Percentiles rank a stretch among this genome's conserved stretches.
These are phyloP conservation scores for Myxozyma udenii DNA, from an alignment of 805 yeast species.

Conservation along the genomic window DNA sequence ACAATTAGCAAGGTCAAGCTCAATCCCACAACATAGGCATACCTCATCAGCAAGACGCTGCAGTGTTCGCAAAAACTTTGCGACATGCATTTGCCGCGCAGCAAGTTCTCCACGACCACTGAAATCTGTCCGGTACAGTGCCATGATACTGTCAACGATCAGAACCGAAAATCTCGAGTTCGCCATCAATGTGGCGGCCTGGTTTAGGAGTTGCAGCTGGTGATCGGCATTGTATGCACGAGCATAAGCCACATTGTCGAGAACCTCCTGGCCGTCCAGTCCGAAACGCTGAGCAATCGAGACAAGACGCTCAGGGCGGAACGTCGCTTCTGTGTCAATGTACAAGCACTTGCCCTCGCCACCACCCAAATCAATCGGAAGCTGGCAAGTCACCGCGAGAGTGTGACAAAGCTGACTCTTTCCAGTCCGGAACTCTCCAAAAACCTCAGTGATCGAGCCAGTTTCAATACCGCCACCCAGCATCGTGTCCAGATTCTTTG, in stretches of 20 bases:
- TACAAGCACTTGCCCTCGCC: constrained; percentile 97
- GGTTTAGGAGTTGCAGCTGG: constrained; percentile 77
- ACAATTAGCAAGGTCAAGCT: neutral
- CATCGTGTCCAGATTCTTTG: constrained; percentile 86
- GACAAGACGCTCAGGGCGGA: constrained; percentile 84
- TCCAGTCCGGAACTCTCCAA: constrained; percentile 97
- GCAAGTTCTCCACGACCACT: constrained; percentile 94
- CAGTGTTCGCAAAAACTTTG: constrained; percentile 83
- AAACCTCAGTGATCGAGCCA: constrained; percentile 92
- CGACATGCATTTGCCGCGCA: constrained; percentile 92
- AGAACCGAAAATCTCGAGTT: constrained; percentile 77
- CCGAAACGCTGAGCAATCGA: constrained; percentile 91
- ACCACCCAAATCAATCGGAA: constrained; percentile 95
- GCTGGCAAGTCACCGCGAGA: constrained; percentile 90
- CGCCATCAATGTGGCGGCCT: constrained; percentile 95
- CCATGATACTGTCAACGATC: constrained; percentile 97
- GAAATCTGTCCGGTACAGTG: constrained; percentile 89
- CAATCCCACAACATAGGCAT: neutral
- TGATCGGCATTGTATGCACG: constrained; percentile 97
- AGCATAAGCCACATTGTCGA: constrained; percentile 96
- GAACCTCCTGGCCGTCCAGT: constrained; percentile 85
- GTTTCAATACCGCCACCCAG: constrained; percentile 97
- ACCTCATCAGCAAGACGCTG: constrained; percentile 89
- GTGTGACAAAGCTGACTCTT: constrained; percentile 97
- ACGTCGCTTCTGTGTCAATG: constrained; percentile 96